phyloP scores from a whole-genome alignment of 345 rosid species.

The Excoecaria agallocha region DNA sequence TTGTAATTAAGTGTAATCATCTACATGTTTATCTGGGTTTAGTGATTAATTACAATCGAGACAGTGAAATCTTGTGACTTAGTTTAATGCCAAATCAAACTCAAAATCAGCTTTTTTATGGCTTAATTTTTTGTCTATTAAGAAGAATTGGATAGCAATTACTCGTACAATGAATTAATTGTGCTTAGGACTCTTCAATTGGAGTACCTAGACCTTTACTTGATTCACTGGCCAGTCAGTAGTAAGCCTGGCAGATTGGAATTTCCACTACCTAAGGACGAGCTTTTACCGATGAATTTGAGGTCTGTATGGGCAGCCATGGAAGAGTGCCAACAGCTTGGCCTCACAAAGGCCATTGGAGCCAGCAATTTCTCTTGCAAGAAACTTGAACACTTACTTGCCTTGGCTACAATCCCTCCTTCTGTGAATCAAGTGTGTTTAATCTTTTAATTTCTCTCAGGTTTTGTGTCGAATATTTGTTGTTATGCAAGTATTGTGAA shows the following conservation, averaged over 20 bases:
- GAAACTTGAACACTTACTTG: constrained; percentile 7
- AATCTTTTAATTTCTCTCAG: not conserved
- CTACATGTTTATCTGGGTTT: no score
- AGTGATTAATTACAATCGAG: no score
- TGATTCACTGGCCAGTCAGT: constrained; percentile 10
- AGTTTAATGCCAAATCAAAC: no score
- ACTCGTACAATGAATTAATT: not conserved
- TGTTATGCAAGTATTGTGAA: not conserved
- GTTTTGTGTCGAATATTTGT: not conserved
- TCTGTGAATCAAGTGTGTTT: constrained; percentile 1
- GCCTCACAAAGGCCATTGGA: no score
- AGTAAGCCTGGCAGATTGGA: not conserved
- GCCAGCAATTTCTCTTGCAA: constrained; percentile 14
- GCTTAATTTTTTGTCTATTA: not conserved
- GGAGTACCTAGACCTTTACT: constrained; percentile 16
- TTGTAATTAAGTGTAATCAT: no score
- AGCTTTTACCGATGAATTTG: constrained; percentile 1
- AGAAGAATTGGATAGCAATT: not conserved
- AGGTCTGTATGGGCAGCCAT: constrained; percentile 7
- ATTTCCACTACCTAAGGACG: not conserved
- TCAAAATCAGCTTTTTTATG: no score
- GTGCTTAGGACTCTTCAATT: not conserved
- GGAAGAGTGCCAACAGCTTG: constrained; percentile 20
- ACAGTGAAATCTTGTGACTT: no score
- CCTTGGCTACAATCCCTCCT: constrained; percentile 4